Evolutionary conservation across 2,329 filamentous ascomycete genomes (phyloP), one percentile per base, ranked within the genome.

Genomic region (Aspergillus carbonarius): DNA sequence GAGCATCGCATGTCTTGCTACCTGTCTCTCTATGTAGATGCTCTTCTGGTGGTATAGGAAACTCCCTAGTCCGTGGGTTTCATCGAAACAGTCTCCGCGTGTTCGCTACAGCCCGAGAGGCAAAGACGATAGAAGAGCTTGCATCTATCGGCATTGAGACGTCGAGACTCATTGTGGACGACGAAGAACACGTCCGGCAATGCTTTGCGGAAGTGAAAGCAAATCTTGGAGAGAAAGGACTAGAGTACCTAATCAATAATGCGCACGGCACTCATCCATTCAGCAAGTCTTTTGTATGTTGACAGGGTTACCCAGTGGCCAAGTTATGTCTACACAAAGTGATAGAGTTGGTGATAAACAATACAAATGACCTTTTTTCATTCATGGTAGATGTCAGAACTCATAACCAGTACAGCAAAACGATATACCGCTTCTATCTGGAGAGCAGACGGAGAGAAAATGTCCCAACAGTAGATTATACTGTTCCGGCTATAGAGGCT

Each of bases 171-270:
- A 82, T 83, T 60, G 83, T 85, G 52, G 81, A 82, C 57, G 73
- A 77, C 30, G 70, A 74, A 18, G 74, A 78, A n/a, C 83, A 78
- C 59, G 80, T 86, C 58, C 70, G 73, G 23, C 69, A 70, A 10
- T 79, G 84, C 40, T 77, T 76, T 60, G 68, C 74, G 6, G 77
- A 81, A 53, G 76, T 86, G 15, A 70, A 78, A 42, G 70, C 70
- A 13, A 73, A 78, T 18, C 80, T 83, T 0, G 72, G 72, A 8
- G 79, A 79, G 18, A 79, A 77, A 49, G 75, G 75, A 4, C 75
- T 86, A n/a, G 79, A 85, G 64, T 80, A 81, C 63, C 74, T 86
- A 12, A 80, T 85, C 65, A 86, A 86, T 68, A 86, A 86, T 73
- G 84, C 84, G 57, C 77, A 59, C 69, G 73, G 71, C 25, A 20